phyloP scores from a whole-genome alignment of 257 asterid genomes.

The Apocynum venetum region DNA sequence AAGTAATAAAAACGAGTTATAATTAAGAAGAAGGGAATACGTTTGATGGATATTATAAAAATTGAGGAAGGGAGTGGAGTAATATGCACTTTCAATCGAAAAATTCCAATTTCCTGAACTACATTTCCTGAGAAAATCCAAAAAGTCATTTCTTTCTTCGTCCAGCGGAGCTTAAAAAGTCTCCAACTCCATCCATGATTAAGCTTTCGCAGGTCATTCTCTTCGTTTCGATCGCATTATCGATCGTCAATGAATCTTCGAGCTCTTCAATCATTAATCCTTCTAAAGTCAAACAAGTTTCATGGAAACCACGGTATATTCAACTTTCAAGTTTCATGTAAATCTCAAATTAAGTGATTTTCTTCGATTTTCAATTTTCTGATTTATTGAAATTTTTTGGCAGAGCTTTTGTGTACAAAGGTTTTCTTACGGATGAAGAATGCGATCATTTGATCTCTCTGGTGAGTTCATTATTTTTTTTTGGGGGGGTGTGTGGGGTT shows the following conservation, averaged over 20 bases:
- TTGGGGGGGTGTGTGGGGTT: not conserved
- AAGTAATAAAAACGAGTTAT: too few species aligned
- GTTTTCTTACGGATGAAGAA: conserved; percentile 84
- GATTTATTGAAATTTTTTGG: not conserved
- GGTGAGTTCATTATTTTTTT: conserved; percentile 37
- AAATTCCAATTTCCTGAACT: not conserved
- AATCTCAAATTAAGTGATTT: not conserved
- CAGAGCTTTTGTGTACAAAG: conserved; percentile 92
- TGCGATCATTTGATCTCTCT: conserved; percentile 84
- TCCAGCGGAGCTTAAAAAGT: not conserved
- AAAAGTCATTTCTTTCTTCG: not conserved
- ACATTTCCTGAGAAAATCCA: not conserved
- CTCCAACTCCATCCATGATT: conserved; percentile 29
- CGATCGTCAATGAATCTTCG: conserved; percentile 40
- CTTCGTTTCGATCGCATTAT: conserved; percentile 41
- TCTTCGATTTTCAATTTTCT: not conserved
- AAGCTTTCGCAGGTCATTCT: conserved; percentile 24
- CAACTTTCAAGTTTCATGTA: not conserved
- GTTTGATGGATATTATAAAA: too few species aligned
- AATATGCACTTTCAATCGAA: not conserved
- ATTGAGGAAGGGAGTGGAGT: too few species aligned
- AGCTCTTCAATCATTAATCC: conserved; percentile 74
- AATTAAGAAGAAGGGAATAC: too few species aligned
- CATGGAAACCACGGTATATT: conserved; percentile 84
- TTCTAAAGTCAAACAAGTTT: conserved; percentile 73